A percentile compares a stretch with the other conserved stretches of the same genome.
Conservation (phyloP, 2,329 filamentous ascomycete genomes). For the Microdochium nivale region DNA sequence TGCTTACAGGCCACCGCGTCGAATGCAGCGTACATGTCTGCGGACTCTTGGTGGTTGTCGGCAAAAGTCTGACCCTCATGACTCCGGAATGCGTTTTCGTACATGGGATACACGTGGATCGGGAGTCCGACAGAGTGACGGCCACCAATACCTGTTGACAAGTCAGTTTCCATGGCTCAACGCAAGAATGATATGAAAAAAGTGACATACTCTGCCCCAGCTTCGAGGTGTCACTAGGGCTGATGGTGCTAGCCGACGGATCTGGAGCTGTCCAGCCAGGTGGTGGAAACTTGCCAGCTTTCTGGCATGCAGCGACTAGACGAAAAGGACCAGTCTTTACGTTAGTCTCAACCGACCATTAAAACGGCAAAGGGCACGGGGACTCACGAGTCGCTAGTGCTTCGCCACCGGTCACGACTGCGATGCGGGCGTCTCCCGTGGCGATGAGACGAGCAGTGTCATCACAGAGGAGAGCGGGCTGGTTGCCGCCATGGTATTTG, state of each 20-base stretch:
- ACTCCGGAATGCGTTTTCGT: conserved; percentile 55
- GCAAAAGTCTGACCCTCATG: conserved; percentile 41
- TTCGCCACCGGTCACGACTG: conserved; percentile 55
- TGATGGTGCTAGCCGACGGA: conserved; percentile 35
- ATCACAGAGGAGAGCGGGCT: conserved; percentile 54
- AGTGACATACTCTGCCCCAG: conserved; percentile 22
- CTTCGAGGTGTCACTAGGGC: conserved; percentile 38
- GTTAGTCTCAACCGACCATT: not conserved
- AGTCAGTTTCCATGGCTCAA: not conserved
- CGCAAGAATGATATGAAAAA: not conserved
- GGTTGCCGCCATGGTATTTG: conserved; percentile 51
- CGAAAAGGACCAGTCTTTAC: not conserved
- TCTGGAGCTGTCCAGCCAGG: conserved; percentile 48
- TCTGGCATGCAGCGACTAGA: conserved; percentile 23
- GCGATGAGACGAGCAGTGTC: conserved; percentile 51
- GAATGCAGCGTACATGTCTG: conserved; percentile 51
- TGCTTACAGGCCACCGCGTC: conserved; percentile 45
- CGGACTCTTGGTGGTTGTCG: conserved; percentile 51
- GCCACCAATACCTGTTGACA: conserved; percentile 39
- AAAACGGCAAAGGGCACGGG: not conserved
- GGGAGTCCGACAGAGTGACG: conserved; percentile 51
- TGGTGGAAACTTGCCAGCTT: conserved; percentile 32
- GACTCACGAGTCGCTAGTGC: conserved; percentile 48
- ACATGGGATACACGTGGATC: conserved; percentile 60
- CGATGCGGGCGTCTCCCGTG: conserved; percentile 42